Base-by-base conservation (phyloP, 371 early-diverging fungal genomes). In the Conidiobolus incongruus region DNA sequence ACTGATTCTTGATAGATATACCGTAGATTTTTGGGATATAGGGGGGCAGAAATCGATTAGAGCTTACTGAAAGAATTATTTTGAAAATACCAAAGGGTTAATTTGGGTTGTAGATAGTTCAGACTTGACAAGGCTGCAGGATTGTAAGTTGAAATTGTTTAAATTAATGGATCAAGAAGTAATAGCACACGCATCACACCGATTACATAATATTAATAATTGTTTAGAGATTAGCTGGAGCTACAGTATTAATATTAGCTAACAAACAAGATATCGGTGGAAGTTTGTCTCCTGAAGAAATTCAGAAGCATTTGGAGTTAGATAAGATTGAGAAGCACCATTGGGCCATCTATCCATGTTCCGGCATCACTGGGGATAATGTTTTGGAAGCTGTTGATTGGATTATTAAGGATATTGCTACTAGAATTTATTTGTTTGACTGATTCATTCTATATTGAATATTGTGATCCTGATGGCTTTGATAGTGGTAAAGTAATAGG, bases 41-140 rank as follows among this genome's bases (percentile, higher is more conserved):
- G 99, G 99, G 24, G 99, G 99, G 0, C 99, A 99, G 56, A 78
- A 78, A 46, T 78, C 88, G 0, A 90, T 99, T 46, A 72, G 96
- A 31, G 80, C 90, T 2, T 98, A 94, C 55, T 99, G 99, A 98
- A 68, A 94, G 37, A 98, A 98, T 63, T 98, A 98, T 61, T 98
- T 95, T 74, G 99, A 97, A 56, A 82, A 90, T 43, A 94, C 94
- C 0, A 98, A 98, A 51, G 99, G 92, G 0, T 61, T 99, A 11
- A 77, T 98, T 7, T 98, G 94, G 91, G 98, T 99, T 0, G 92
- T 98, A 15, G 99, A 99, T 58, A 76, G 82, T 10, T 82, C 87
- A 7, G 98, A 95, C 56, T 52, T 78, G 29, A 62, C 72, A 30
- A 61, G 96, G 13, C 53, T 92, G 38, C 62, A 65, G n/a, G 82